Conservation (phyloP, 768 basidiomycete genomes). For the Tylopilus intermedius region DNA sequence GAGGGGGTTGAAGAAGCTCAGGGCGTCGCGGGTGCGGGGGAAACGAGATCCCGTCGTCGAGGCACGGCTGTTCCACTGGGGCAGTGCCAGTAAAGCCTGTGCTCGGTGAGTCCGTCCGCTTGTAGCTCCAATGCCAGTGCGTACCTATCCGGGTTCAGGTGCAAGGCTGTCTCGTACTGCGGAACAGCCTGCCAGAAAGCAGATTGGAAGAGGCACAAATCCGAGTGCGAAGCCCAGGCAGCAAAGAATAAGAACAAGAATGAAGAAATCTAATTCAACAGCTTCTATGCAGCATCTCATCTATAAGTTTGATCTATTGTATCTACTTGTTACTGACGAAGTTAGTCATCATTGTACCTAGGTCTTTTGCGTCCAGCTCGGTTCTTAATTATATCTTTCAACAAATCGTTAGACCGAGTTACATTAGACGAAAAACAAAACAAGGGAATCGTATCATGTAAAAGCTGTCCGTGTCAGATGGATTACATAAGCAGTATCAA, state of each 20-base stretch:
- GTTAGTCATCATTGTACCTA: no score
- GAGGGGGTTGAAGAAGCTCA: background rate
- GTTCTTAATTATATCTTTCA: no score
- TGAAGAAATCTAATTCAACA: background rate
- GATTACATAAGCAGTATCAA: background rate
- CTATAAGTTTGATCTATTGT: background rate
- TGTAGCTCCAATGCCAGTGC: background rate
- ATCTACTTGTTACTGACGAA: no score
- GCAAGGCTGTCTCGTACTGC: background rate
- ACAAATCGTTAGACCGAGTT: no score
- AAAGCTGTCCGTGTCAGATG: background rate
- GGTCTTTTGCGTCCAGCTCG: no score
- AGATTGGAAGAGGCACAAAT: conserved; percentile 3
- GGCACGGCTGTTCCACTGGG: background rate
- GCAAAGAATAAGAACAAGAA: background rate
- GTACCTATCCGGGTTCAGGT: background rate
- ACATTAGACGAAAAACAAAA: no score
- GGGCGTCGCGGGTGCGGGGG: background rate
- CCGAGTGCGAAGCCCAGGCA: background rate
- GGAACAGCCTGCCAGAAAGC: background rate
- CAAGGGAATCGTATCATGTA: background rate
- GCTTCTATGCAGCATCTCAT: background rate
- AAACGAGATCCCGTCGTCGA: background rate
- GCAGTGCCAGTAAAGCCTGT: background rate
- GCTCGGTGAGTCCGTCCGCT: background rate